phyloP scores from a whole-genome alignment of 2,329 filamentous ascomycete genomes.

The Microcyclosporella mali region DNA sequence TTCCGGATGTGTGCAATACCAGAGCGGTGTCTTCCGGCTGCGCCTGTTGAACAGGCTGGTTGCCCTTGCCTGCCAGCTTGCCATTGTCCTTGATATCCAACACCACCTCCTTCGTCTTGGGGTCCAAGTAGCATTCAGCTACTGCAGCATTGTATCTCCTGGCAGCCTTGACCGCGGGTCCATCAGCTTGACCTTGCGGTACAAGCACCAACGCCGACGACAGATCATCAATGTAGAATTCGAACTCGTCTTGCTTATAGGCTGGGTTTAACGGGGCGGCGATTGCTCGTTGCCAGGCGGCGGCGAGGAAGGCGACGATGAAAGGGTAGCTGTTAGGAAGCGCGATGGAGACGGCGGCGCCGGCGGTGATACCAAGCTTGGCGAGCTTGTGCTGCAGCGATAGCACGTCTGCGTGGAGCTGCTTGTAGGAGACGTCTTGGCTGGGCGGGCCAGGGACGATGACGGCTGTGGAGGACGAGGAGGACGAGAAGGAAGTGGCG shows the following conservation, averaged over 20 bases:
- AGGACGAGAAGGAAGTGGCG: conserved; percentile 50
- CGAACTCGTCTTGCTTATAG: conserved; percentile 85
- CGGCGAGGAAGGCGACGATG: conserved; percentile 79
- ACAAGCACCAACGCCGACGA: conserved; percentile 73
- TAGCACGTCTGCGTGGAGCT: conserved; percentile 59
- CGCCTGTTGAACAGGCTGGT: conserved; percentile 47
- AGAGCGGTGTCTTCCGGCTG: conserved; percentile 72
- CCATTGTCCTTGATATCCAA: conserved; percentile 73
- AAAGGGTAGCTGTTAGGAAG: conserved; percentile 82
- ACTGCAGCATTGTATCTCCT: conserved; percentile 76
- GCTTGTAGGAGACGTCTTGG: conserved; percentile 63
- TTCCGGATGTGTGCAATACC: conserved; percentile 77
- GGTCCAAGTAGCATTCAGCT: conserved; percentile 77
- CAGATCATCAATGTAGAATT: conserved; percentile 86
- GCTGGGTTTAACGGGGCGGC: conserved; percentile 81
- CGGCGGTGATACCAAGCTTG: conserved; percentile 61
- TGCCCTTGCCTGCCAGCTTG: conserved; percentile 52
- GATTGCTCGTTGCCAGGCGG: conserved; percentile 75
- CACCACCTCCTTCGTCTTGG: conserved; percentile 54
- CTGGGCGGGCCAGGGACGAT: conserved; percentile 65
- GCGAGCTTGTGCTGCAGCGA: conserved; percentile 74
- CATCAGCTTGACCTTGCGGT: conserved; percentile 60
- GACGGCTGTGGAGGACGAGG: conserved; percentile 54
- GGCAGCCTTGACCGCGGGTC: conserved; percentile 68
- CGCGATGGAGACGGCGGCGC: conserved; percentile 73